These are phyloP conservation scores for Plantago elongata DNA, from an alignment of 257 asterid species.

Conservation along the genomic window DNA sequence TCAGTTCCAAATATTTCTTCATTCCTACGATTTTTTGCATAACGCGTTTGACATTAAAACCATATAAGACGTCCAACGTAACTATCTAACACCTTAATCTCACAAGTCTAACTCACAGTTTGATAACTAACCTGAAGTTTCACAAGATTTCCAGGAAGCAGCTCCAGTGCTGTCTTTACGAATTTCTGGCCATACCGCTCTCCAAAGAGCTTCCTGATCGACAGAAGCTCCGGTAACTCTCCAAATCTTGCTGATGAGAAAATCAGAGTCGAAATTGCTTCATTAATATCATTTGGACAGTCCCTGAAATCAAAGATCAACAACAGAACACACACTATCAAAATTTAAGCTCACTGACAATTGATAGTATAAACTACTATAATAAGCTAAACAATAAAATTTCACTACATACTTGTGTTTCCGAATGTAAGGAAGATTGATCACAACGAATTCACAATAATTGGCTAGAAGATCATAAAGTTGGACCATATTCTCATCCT, in stretches of 20 bases:
- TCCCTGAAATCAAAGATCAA: conserved; percentile 38
- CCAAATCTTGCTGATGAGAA: conserved; percentile 82
- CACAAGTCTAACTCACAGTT: not conserved
- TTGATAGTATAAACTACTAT: too few relatives aligned
- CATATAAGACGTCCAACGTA: too few relatives aligned
- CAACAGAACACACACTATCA: not conserved
- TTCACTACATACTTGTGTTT: conserved; percentile 46
- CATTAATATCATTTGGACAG: conserved; percentile 68
- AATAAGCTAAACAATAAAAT: too few relatives aligned
- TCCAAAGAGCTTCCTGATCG: conserved; percentile 51
- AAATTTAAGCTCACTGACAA: not conserved
- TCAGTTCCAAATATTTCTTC: not conserved
- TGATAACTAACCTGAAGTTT: conserved; percentile 43
- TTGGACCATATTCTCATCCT: conserved; percentile 47
- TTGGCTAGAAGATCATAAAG: conserved; percentile 57
- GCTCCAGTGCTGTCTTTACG: conserved; percentile 43
- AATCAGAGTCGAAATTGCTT: conserved; percentile 65
- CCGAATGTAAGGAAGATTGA: conserved; percentile 55
- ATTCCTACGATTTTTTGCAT: not conserved
- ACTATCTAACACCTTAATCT: too few relatives aligned
- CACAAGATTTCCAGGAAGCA: conserved; percentile 68
- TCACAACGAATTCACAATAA: conserved; percentile 51
- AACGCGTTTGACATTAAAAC: too few relatives aligned
- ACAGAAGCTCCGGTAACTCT: conserved; percentile 62
- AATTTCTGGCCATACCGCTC: conserved; percentile 60